Conservation (phyloP, 2,329 filamentous ascomycete genomes). For the Colletotrichum horii region DNA sequence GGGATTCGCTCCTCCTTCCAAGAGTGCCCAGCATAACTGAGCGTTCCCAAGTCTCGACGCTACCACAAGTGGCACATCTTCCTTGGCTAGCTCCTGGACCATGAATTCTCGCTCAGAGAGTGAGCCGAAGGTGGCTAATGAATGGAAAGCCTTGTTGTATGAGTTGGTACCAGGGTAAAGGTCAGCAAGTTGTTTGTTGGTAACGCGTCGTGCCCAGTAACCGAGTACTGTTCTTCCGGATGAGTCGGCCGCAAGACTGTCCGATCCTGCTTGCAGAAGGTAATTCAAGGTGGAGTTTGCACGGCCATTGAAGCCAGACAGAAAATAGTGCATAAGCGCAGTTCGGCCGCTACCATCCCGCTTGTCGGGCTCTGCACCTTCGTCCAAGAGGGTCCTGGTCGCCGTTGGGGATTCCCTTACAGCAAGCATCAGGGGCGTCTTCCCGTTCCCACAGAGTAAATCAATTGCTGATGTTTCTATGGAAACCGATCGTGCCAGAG, state of each 20-base stretch:
- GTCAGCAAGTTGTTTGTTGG: not conserved
- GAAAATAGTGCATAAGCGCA: not conserved
- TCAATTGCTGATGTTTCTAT: not conserved
- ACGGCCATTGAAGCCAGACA: not conserved
- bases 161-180: not conserved
- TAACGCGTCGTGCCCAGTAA: not conserved
- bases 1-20: not conserved
- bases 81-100: not conserved
- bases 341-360: not conserved
- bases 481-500: not conserved
- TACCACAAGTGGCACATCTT: not conserved
- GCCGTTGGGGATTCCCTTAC: not conserved
- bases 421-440: not conserved
- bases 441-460: not conserved
- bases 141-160: not conserved
- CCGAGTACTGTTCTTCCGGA: not conserved
- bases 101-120: not conserved
- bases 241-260: not conserved
- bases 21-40: not conserved
- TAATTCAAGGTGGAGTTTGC: not conserved
- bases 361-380: conserved; percentile 80
- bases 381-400: conserved; percentile 82
- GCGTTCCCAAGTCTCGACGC: not conserved
- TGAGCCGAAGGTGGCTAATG: not conserved
- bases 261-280: not conserved